Conservation (phyloP, 768 basidiomycete genomes). For the Psilocybe tampanensis region DNA sequence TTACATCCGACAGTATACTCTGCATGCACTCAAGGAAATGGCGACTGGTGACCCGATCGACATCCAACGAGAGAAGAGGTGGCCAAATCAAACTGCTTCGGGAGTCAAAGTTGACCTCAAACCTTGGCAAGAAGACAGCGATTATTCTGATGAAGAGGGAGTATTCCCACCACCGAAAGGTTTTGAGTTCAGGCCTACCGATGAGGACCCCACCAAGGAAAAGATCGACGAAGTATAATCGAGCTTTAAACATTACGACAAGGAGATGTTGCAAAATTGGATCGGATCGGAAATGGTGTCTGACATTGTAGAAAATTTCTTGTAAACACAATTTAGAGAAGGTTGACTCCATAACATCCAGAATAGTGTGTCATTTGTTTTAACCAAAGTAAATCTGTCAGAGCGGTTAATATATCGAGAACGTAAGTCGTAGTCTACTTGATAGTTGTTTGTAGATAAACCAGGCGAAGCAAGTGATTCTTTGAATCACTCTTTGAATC, state of each 20-base stretch:
- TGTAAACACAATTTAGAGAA: too few species aligned
- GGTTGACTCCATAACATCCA: too few species aligned
- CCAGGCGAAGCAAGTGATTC: neutral
- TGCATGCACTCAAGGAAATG: conserved; percentile 69
- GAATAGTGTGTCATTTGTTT: too few species aligned
- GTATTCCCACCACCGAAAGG: conserved; percentile 28
- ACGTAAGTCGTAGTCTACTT: too few species aligned
- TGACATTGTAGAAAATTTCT: too few species aligned
- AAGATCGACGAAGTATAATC: too few species aligned
- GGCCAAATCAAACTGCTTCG: conserved; percentile 62
- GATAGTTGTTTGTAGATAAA: neutral
- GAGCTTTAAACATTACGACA: too few species aligned
- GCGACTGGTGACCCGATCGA: conserved; percentile 74
- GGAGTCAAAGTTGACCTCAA: conserved; percentile 59
- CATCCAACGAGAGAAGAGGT: conserved; percentile 74
- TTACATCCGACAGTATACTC: conserved; percentile 58
- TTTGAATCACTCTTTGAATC: neutral
- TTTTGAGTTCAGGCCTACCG: neutral
- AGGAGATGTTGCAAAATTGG: too few species aligned
- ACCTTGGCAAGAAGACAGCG: conserved; percentile 59
- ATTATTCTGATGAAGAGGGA: conserved; percentile 48
- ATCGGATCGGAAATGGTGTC: too few species aligned
- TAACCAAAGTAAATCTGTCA: neutral
- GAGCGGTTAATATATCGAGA: neutral
- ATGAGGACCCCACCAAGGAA: neutral